A percentile compares a stretch with the other conserved stretches of the same genome.
These are phyloP conservation scores for Colletotrichum truncatum DNA, from an alignment of 2,329 filamentous ascomycete species.

Conservation along the genomic window DNA sequence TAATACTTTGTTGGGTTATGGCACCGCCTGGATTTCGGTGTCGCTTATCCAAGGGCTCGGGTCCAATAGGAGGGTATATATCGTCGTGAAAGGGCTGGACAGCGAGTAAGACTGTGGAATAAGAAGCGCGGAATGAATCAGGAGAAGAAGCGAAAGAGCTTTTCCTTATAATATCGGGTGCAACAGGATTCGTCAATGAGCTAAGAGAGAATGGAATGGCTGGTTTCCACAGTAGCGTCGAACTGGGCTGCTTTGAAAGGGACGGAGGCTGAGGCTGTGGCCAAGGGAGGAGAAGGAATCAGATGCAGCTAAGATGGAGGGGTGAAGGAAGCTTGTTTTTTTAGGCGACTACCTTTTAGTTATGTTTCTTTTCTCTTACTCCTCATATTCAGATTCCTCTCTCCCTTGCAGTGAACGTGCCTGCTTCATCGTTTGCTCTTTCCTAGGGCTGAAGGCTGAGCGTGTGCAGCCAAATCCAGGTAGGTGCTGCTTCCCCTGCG, in stretches of 20 bases:
- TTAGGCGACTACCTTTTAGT: background rate
- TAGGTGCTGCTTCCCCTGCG: conserved; percentile 4
- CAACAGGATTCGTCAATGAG: background rate
- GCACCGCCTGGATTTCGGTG: no score
- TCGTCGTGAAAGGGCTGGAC: no score
- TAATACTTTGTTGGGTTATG: no score
- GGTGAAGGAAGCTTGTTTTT: conserved; percentile 21
- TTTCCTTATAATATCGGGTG: conserved; percentile 1
- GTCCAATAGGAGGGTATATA: no score
- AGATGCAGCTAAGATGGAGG: background rate
- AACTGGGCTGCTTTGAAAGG: background rate
- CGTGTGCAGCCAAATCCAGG: background rate
- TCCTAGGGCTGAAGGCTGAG: conserved; percentile 25
- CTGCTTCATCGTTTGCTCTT: background rate
- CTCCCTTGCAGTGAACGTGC: background rate
- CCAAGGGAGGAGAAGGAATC: background rate
- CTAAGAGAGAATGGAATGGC: conserved; percentile 5
- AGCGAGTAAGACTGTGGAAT: background rate
- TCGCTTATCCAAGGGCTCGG: no score
- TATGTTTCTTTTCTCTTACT: no score
- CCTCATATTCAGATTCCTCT: no score
- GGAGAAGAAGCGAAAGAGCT: no score
- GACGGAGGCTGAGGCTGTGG: background rate
- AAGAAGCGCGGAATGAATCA: background rate
- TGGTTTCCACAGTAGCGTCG: conserved; percentile 9